Percentiles rank a stretch among this genome's conserved stretches.
phyloP scores from a whole-genome alignment of 768 basidiomycete genomes.

The Boletus edulis region DNA sequence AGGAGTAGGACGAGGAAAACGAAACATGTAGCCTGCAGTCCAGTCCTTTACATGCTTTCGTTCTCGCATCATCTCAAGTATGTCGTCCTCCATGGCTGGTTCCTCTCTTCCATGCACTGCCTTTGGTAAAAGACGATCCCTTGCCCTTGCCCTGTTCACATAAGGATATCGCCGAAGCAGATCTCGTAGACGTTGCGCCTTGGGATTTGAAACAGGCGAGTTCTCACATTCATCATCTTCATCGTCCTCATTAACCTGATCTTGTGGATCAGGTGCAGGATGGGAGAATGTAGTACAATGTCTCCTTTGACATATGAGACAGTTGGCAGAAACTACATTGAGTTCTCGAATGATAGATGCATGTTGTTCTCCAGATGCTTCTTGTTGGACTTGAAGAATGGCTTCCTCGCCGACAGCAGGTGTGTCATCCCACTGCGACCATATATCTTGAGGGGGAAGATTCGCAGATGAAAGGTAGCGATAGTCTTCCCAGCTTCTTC shows the following conservation, averaged over 20 bases:
- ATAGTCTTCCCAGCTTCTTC: constrained; percentile 3
- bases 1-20: neutral
- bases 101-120: neutral
- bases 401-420: neutral
- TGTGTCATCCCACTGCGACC: neutral
- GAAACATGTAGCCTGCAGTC: neutral
- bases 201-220: too few species aligned
- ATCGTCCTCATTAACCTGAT: too few species aligned
- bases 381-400: neutral
- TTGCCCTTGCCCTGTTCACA: neutral
- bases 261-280: too few species aligned
- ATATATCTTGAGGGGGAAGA: neutral
- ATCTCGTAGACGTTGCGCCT: neutral
- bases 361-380: neutral
- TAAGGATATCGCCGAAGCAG: neutral
- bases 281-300: too few species aligned
- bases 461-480: neutral
- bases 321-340: neutral
- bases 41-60: neutral
- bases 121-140: neutral
- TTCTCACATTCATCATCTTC: too few species aligned
- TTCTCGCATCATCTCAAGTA: neutral
- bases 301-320: neutral
- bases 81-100: too few species aligned
- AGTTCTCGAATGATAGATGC: neutral